A percentile compares a stretch with the other conserved stretches of the same genome.
Evolutionary conservation across 805 yeast genomes (phyloP).

Genomic region (Kluyveromyces lactis): DNA sequence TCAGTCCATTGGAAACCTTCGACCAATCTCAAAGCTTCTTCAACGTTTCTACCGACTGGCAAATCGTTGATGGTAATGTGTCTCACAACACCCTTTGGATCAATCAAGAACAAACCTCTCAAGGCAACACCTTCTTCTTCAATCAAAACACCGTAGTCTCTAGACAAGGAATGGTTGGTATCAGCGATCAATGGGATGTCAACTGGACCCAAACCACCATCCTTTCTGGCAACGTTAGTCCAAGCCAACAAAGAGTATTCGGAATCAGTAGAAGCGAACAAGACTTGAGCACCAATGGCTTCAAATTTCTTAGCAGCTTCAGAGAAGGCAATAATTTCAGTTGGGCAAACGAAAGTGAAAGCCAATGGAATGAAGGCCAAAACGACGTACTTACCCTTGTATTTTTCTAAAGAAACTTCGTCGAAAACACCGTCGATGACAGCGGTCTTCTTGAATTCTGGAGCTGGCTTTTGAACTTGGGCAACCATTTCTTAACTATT

Average conservation of each 20-base stretch:
- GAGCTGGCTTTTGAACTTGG: conserved; percentile 91
- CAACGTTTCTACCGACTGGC: conserved; percentile 99
- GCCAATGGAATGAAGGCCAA: conserved; percentile 98
- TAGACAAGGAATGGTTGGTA: conserved; percentile 90
- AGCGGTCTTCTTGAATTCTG: conserved; percentile 92
- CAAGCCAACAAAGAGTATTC: conserved; percentile 96
- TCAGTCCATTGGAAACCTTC: conserved; percentile 99
- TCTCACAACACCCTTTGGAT: conserved; percentile 91
- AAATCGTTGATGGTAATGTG: conserved; percentile 97
- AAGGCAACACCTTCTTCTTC: conserved; percentile 96
- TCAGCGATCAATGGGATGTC: conserved; percentile 93
- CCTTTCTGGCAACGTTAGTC: conserved; percentile 94
- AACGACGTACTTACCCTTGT: conserved; percentile 96
- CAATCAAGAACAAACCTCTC: conserved; percentile 97
- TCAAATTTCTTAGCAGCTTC: conserved; percentile 88
- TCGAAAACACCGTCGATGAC: conserved; percentile 95
- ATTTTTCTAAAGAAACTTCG: conserved; percentile 88
- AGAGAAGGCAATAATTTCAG: conserved; percentile 97
- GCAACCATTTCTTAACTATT: conserved; percentile 64
- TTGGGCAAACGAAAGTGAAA: conserved; percentile 98
- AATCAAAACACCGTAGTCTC: conserved; percentile 94
- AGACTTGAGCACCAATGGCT: conserved; percentile 77
- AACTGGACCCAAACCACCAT: conserved; percentile 96
- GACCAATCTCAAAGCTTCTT: conserved; percentile 92
- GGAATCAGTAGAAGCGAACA: conserved; percentile 97